phyloP scores from a whole-genome alignment of 805 yeast species.

The Sugiyamaella floridensis region DNA sequence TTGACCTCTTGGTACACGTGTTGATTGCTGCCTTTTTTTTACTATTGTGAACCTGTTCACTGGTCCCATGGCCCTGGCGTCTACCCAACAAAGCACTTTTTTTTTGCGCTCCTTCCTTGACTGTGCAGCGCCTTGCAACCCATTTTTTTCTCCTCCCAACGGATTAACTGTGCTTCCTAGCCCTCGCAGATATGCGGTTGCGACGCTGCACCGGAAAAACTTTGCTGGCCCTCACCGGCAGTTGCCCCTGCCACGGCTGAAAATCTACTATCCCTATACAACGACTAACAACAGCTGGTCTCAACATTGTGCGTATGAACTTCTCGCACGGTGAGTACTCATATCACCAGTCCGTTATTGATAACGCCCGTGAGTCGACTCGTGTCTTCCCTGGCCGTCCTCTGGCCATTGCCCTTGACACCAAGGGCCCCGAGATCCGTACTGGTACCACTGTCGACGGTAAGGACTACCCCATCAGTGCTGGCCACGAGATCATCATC shows the following conservation, averaged over 20 bases:
- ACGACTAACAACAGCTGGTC: slow-evolving; percentile 53
- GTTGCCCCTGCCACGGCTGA: neutral
- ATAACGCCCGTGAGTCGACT: slow-evolving; percentile 93
- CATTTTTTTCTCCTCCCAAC: neutral
- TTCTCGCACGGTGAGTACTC: slow-evolving; percentile 98
- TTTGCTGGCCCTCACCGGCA: neutral
- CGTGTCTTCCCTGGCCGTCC: slow-evolving; percentile 91
- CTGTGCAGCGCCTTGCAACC: neutral
- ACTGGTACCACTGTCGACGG: slow-evolving; percentile 87
- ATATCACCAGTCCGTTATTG: slow-evolving; percentile 94
- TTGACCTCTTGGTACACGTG: neutral
- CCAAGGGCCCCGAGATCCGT: slow-evolving; percentile 99
- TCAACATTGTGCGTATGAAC: slow-evolving; percentile 98
- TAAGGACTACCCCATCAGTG: slow-evolving; percentile 71
- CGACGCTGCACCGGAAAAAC: neutral
- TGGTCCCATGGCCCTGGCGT: neutral
- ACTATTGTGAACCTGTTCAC: neutral
- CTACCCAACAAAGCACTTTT: neutral
- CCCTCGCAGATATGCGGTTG: neutral
- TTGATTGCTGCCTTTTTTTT: neutral
- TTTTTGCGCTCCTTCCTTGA: neutral
- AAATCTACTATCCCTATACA: neutral
- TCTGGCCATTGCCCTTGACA: slow-evolving; percentile 94
- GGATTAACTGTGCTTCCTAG: neutral
- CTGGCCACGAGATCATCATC: slow-evolving; percentile 87